Conservation (phyloP, 495 filamentous ascomycete species). For the Xylaria scruposa region DNA sequence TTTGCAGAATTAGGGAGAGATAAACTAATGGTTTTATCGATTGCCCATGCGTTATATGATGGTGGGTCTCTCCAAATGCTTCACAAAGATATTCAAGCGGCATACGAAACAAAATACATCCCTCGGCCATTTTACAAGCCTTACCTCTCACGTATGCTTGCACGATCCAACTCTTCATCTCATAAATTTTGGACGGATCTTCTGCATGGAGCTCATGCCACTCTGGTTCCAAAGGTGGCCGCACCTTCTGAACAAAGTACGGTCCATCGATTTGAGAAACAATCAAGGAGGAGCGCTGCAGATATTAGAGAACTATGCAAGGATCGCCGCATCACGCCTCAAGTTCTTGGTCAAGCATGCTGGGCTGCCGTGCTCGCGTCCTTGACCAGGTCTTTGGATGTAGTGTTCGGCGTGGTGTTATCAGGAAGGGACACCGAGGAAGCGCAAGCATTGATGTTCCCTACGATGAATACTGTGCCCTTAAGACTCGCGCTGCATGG, state of each 20-base stretch:
- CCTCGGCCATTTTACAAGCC: constrained; percentile 52
- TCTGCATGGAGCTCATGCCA: constrained; percentile 55
- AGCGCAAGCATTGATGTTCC: constrained; percentile 68
- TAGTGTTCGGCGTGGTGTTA: constrained; percentile 73
- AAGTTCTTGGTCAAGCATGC: constrained; percentile 69
- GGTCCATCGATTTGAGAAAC: constrained; percentile 54
- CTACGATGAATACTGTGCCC: constrained; percentile 79
- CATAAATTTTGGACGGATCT: constrained; percentile 66
- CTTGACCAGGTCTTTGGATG: constrained; percentile 62
- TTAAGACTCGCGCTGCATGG: constrained; percentile 71
- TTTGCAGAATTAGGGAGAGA: constrained; percentile 43
- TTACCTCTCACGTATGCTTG: constrained; percentile 55
- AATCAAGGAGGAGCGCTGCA: constrained; percentile 45
- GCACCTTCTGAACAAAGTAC: not conserved
- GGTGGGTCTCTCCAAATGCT: constrained; percentile 73
- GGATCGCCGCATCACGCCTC: constrained; percentile 62
- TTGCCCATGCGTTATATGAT: constrained; percentile 82
- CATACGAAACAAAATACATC: constrained; percentile 56
- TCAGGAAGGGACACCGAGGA: constrained; percentile 69
- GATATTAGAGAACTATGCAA: constrained; percentile 61
- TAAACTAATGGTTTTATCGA: constrained; percentile 67
- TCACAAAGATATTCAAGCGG: constrained; percentile 66
- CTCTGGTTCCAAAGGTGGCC: constrained; percentile 40
- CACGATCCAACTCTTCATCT: constrained; percentile 45
- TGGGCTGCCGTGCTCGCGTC: constrained; percentile 69